Percentiles rank a stretch among this genome's conserved stretches.
Conservation (phyloP, 2,329 filamentous ascomycete genomes). For the Thelonectria blattea region DNA sequence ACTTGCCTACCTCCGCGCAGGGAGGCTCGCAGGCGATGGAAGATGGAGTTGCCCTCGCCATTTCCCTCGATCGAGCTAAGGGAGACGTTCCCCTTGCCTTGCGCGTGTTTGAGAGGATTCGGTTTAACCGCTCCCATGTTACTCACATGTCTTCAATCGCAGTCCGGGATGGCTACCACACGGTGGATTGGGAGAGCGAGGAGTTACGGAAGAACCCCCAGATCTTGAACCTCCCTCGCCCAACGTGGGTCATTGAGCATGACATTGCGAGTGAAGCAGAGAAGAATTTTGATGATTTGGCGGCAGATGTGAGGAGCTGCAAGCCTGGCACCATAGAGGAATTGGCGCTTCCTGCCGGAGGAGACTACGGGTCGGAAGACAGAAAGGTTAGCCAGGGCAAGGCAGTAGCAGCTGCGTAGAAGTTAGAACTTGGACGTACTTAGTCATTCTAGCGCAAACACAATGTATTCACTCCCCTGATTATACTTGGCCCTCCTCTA, state of each 20-base stretch:
- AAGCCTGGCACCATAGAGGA: conserved; percentile 5
- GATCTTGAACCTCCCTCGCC: background rate
- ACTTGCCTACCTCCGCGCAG: conserved; percentile 28
- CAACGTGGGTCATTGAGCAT: conserved; percentile 2
- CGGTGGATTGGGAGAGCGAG: background rate
- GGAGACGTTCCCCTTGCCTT: conserved; percentile 8
- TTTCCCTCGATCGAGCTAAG: conserved; percentile 19
- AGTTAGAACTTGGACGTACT: no score
- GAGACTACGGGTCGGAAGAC: background rate
- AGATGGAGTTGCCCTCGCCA: conserved; percentile 21
- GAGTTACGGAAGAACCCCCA: background rate
- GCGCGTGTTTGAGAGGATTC: conserved; percentile 3
- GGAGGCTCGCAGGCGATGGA: conserved; percentile 30
- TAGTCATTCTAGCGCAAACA: no score
- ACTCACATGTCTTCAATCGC: background rate
- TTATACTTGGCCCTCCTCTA: no score
- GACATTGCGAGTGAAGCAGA: background rate
- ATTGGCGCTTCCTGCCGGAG: conserved; percentile 5
- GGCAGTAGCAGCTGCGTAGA: background rate
- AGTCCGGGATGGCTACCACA: background rate
- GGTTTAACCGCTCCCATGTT: conserved; percentile 9
- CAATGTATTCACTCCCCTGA: no score
- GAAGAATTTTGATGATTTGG: conserved; percentile 3
- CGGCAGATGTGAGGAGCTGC: background rate
- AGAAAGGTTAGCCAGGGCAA: background rate